Evolutionary conservation across 2,329 filamentous ascomycete species (phyloP).

Genomic region (Emmonsiellopsis sp.): DNA sequence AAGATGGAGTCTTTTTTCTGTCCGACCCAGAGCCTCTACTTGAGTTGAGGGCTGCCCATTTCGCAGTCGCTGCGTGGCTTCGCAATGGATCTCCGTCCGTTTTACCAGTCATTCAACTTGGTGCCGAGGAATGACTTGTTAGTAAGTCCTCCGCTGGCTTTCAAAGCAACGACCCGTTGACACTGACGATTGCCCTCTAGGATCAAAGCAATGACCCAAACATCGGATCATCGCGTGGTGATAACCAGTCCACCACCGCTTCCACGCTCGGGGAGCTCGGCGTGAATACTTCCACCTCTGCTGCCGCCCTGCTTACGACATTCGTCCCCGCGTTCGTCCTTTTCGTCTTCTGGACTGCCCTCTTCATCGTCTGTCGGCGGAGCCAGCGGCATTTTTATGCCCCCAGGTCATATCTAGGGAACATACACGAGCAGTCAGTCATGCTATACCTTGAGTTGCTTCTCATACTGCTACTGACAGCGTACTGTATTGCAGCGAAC

Average conservation of each 20-base stretch:
- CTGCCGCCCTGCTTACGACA: slow-evolving; percentile 40
- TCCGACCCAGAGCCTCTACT: no score
- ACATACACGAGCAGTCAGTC: slow-evolving; percentile 31
- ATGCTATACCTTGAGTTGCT: not conserved
- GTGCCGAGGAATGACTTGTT: no score
- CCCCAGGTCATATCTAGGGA: slow-evolving; percentile 33
- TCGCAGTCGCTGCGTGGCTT: no score
- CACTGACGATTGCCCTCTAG: slow-evolving; percentile 14
- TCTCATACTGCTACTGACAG: not conserved
- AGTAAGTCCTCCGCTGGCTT: no score
- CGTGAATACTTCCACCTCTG: slow-evolving; percentile 36
- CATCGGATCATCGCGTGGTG: slow-evolving; percentile 30
- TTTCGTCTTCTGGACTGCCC: slow-evolving; percentile 32
- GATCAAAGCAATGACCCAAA: slow-evolving; percentile 32
- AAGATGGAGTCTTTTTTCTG: no score
- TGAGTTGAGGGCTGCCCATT: no score
- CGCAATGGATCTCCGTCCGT: no score
- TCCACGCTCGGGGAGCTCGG: slow-evolving; percentile 22
- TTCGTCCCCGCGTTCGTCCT: slow-evolving; percentile 38
- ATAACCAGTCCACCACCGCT: slow-evolving; percentile 26
- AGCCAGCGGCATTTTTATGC: slow-evolving; percentile 38
- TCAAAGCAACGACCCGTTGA: not conserved
- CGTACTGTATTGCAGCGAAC: slow-evolving; percentile 23
- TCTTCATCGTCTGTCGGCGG: slow-evolving; percentile 39
- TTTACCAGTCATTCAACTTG: no score